Evolutionary conservation across 352 stramenopile genomes (phyloP), one percentile per base, ranked within the genome.

Genomic region (Phytophthora ohioensis): DNA sequence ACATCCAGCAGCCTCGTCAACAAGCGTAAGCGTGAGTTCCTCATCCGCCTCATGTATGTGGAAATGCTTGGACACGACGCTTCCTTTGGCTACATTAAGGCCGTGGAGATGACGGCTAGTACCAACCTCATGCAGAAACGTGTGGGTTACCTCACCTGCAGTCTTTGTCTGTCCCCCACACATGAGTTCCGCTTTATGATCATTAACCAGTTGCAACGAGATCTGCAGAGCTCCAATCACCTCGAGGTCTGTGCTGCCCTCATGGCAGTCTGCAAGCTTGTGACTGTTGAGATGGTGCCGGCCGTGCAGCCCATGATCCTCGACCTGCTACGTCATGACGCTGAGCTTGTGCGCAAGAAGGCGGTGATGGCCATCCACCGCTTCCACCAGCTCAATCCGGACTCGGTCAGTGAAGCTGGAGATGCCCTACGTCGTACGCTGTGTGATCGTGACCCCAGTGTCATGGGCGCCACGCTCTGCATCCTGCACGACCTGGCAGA

Each of bases 121-220:
- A 97, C 97, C 27, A 99, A 98, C 63, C 88, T 99, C n/a, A 92
- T 99, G 71, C 97, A 99, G 78, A 99, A 99, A 80, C 97, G 96
- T 57, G 97, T 98, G 15, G 98, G 97, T 6, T 99, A 99, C 80
- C 80, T 99, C 35, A 97, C 97, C 51, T 96, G 90, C 76, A 87
- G 70, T 27, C 87, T 99, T 56, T 99, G 97, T 77, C 87, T 99
- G 17, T 97, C 93, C 17, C 98, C 98, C 3, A 97, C 98, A 38
- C 97, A 99, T 82, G 98, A 99, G 82, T 99, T 99, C 79, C 92
- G 98, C 59, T 99, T 99, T 87, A 99, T 99, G 98, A 97, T 99
- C 38, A 98, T 99, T 43, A 99, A 99, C 82, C 98, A 99, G 84
- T 92, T 99, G 79, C 98, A 99, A 87, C 81, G 93, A 70, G 93